Percentiles rank a stretch among this genome's conserved stretches.
Conservation (phyloP, 768 basidiomycete genomes). For the Atractiella rhizophila region DNA sequence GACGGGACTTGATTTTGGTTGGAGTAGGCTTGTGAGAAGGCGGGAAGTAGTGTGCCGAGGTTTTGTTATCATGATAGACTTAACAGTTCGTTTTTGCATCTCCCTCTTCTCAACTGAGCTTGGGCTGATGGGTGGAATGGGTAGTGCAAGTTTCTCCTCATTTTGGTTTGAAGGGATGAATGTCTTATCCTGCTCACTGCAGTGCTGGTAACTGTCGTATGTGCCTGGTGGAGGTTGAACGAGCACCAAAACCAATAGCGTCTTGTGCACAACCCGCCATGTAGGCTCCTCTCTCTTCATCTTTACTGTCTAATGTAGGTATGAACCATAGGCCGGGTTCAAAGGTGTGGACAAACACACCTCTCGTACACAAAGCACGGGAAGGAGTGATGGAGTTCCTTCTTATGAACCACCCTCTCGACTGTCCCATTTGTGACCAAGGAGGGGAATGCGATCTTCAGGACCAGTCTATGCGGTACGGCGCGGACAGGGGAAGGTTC, state of each 20-base stretch:
- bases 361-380: slow-evolving; percentile 24
- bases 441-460: slow-evolving; percentile 36
- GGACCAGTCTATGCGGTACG: slow-evolving; percentile 69
- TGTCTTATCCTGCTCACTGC: background rate
- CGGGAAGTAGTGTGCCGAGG: slow-evolving; percentile 19
- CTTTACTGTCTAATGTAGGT: background rate
- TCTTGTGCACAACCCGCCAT: slow-evolving; percentile 73
- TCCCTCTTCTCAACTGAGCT: background rate
- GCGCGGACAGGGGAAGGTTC: slow-evolving; percentile 87
- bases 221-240: slow-evolving; percentile 86
- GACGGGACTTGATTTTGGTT: slow-evolving; percentile 26
- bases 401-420: slow-evolving; percentile 86
- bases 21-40: slow-evolving; percentile 29
- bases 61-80: slow-evolving; percentile 15
- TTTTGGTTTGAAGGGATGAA: background rate
- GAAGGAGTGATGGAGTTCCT: slow-evolving; percentile 94
- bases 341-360: slow-evolving; percentile 19
- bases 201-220: slow-evolving; percentile 33
- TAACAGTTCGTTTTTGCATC: slow-evolving; percentile 4
- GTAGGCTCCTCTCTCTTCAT: slow-evolving; percentile 34
- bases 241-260: slow-evolving; percentile 9
- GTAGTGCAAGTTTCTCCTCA: background rate
- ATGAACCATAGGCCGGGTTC: slow-evolving; percentile 14
- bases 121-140: no score
- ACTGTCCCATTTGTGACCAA: slow-evolving; percentile 97